Base-by-base conservation (phyloP, 805 yeast species). In the Ogataea siamensis region DNA sequence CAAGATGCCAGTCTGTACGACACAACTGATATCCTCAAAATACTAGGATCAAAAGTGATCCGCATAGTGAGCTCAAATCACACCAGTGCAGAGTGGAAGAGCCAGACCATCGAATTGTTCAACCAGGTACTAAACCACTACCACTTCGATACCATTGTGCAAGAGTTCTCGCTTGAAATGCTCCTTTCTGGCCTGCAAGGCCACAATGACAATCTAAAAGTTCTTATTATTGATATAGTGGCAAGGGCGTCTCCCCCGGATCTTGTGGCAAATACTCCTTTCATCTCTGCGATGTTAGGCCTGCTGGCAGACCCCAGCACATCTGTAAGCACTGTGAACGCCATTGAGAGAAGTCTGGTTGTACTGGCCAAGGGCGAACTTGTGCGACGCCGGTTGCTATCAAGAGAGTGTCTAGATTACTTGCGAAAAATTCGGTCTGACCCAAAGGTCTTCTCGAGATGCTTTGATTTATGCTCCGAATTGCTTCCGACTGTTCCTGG, bases 191-290 rank as follows among this genome's bases (percentile, higher is more conserved):
- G 64, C 0, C 45, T 64, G 14, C 45, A 47, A 11, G 50, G 58
- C 10, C 50, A 50, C 10, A 43, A 52, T 18, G 52, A 56, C 10
- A 48, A 49, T 13, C 45, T 66, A 18, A 55, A 56, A 29, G 32
- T 45, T 2, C 46, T 56, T 9, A 50, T 57, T 19, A 48, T 60
- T 10, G 38, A 50, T 3, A 39, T 61, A 9, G 39, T 66, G 5
- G 19, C 41, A 4, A 49, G 46, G 22, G 57, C 63, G 4, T 43
- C 50, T 6, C 64, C 66, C 2, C 45, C 61, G 3, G 68, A 62
- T 39, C 24, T 60, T n/a, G 39, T 63, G 11, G 63, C 65, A 7
- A 60, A 57, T 32, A 55, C 66, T 0, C 51, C 57, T 4, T 37
- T 64, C 4, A 32, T 60, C 11, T 37, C 45, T 10, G 45, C 45